Evolutionary conservation across 169 alveolate genomes (phyloP).

Genomic region (Blepharisma undulans): DNA sequence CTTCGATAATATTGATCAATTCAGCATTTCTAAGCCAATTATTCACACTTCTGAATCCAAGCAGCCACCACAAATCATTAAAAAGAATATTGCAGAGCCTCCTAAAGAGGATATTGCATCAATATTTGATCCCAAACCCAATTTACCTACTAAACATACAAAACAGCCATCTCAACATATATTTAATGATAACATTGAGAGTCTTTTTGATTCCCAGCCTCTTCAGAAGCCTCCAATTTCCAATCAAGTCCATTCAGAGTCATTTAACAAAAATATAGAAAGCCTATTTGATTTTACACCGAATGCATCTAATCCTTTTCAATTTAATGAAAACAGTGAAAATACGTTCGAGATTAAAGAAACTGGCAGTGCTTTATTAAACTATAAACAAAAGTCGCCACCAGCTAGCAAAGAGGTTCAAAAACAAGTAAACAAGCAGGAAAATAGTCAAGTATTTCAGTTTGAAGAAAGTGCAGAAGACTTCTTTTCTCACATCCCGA

Average conservation of each 20-base stretch:
- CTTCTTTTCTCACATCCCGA: background rate
- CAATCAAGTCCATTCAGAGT: background rate
- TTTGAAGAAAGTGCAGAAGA: background rate
- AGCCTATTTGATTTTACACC: background rate
- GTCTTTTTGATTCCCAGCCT: background rate
- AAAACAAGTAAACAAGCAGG: background rate
- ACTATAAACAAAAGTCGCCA: background rate
- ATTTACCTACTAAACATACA: background rate
- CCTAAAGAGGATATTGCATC: background rate
- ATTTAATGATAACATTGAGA: background rate
- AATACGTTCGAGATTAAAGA: background rate
- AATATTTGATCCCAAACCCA: background rate
- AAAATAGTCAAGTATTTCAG: background rate
- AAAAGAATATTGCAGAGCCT: background rate
- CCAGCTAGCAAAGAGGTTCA: background rate
- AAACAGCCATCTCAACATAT: background rate
- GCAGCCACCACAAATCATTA: background rate
- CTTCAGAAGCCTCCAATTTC: background rate
- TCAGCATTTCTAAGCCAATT: background rate
- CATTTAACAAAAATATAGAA: background rate
- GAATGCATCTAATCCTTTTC: background rate
- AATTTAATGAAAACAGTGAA: background rate
- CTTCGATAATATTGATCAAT: background rate
- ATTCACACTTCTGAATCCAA: background rate
- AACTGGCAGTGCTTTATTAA: background rate